Base-by-base conservation (phyloP, 1,284 basidiomycete species). In the Pterula multifida region DNA sequence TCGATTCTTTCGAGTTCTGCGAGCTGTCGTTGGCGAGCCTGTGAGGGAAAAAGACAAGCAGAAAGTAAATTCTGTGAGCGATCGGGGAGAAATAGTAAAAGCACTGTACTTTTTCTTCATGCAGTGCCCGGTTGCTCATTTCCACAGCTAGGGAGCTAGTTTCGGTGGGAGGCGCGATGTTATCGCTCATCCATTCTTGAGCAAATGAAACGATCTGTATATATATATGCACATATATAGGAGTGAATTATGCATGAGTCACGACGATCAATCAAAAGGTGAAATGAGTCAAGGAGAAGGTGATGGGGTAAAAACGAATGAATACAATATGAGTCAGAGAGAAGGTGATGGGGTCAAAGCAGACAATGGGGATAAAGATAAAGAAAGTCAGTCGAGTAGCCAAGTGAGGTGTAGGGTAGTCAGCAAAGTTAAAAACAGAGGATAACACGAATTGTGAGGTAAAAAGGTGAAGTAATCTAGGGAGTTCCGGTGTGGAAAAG, bases 111-210 rank as follows among this genome's bases (percentile, higher is more conserved):
- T 68, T 68, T 55, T 84, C 79, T 59, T 81, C 78, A 49, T 85
- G 79, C 51, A 69, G 65, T 0, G 82, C 81, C 22, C 86, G 74
- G 54, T 72, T 75, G 45, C 68, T 80, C 85, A 87, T 88, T 61
- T 88, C 74, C 2, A 76, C 68, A 3, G 85, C 85, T 2, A 89
- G 70, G 0, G 86, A 89, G 24, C 79, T 81, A 3, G 69, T 70
- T 61, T 86, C 82, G 2, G 68, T 65, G 1, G 74, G 71, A 2
- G 77, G 79, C n/a, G 65, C 64, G 36, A 85, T 65, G 53, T 80
- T 71, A 24, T 65, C 65, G 12, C 67, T 63, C 48, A 89, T 68
- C 85, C 85, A 89, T 28, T 85, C 83, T 61, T 85, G 79, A 36
- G 75, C 72, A 49, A 77, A 74, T 3, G 70, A 77, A 32, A 81